Conservation (phyloP, 805 yeast genomes). For the Hanseniaspora thailandica region DNA sequence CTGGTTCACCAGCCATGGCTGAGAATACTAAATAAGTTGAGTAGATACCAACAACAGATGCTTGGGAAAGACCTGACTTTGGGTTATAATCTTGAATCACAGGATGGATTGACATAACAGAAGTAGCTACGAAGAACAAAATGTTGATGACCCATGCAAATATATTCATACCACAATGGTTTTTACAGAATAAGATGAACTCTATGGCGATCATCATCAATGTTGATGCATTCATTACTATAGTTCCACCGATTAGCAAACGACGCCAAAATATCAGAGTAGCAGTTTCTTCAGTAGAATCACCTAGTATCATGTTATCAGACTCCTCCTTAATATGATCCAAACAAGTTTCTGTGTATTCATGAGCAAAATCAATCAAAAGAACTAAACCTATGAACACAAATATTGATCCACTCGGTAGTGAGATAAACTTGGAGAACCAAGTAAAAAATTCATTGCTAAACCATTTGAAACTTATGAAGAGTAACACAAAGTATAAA, state of each 20-base stretch:
- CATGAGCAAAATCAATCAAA: slow-evolving; percentile 92
- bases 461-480: slow-evolving; percentile 49
- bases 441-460: slow-evolving; percentile 79
- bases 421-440: slow-evolving; percentile 86
- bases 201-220: slow-evolving; percentile 62
- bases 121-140: slow-evolving; percentile 48
- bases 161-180: slow-evolving; percentile 79
- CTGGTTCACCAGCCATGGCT: slow-evolving; percentile 94
- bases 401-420: slow-evolving; percentile 71
- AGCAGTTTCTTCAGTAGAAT: background rate
- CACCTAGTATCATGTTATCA: slow-evolving; percentile 26
- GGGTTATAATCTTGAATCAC: slow-evolving; percentile 85
- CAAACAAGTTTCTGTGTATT: slow-evolving; percentile 94
- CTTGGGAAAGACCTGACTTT: slow-evolving; percentile 89
- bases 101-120: slow-evolving; percentile 66
- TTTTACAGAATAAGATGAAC: slow-evolving; percentile 71
- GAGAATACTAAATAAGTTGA: slow-evolving; percentile 83
- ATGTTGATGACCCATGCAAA: slow-evolving; percentile 73
- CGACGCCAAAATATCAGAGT: slow-evolving; percentile 52
- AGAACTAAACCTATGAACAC: slow-evolving; percentile 80
- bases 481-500: slow-evolving; percentile 47
- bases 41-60: slow-evolving; percentile 88
- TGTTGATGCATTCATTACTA: slow-evolving; percentile 67
- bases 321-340: slow-evolving; percentile 79
- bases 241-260: slow-evolving; percentile 74